Evolutionary conservation across 2,329 filamentous ascomycete species (phyloP), one percentile per base, ranked within the genome.

Genomic region (Lachnellula hyalina): DNA sequence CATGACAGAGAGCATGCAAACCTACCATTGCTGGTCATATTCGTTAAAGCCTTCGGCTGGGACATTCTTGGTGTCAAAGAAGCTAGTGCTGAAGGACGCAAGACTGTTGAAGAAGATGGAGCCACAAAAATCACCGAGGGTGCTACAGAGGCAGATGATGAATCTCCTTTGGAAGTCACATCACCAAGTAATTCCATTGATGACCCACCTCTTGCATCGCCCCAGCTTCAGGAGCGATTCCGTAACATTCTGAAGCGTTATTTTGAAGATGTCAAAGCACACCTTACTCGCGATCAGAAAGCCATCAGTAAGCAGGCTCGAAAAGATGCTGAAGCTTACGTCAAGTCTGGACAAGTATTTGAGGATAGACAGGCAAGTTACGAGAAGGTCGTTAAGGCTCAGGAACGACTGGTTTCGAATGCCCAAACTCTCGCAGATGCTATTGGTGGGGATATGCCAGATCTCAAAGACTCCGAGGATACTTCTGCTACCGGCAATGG

Each of bases 301-400:
- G 86, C 88, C 41, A 86, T 99, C 41, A 82, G 85, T 51, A 84
- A 82, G 25, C 94, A 99, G 73, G 90, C 89, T 52, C 89, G 91
- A 60, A 91, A 93, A 63, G 99, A 99, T 72, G 93, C 94, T 0
- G 94, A 99, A 72, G 94, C 93, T 5, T 99, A 99, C 66, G 93
- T 99, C 65, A 96, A 96, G 68, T 97, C 94, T 38, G 94, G 94
- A 2, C 94, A 99, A 69, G 93, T 99, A 5, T 97, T 99, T 61
- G 94, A 99, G 70, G 94, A 99, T 67, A 87, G 94, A 49, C 94
- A 99, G 70, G 84, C 91, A 52, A 97, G 92, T 68, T 96, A 95
- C 63, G 95, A 99, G 70, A 96, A 92, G 71, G 88, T 94, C 63
- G 78, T 92, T 54, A 99, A 97, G 72, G 81, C 87, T 0, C 90